Conservation (phyloP, 805 yeast genomes). For the Saturnispora halmiae region DNA sequence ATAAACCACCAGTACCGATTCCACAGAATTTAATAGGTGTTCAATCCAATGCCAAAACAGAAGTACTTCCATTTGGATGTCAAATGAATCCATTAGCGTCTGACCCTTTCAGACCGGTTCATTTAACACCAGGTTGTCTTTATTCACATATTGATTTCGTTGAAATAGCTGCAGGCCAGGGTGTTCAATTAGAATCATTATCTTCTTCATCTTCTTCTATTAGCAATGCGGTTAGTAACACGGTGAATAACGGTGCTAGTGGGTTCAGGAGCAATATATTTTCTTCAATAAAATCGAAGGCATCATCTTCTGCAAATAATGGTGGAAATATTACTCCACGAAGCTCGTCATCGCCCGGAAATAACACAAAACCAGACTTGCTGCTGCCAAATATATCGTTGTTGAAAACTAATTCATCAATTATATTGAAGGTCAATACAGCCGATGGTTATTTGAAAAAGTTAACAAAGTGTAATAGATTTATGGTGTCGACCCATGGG, state of each 20-base stretch:
- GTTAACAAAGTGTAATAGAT: conserved; percentile 21
- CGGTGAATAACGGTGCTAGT: no score
- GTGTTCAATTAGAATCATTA: background rate
- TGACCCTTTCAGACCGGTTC: conserved; percentile 45
- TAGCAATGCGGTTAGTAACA: no score
- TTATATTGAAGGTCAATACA: conserved; percentile 27
- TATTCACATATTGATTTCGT: conserved; percentile 22
- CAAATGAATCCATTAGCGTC: conserved; percentile 42
- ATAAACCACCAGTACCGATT: conserved; percentile 30
- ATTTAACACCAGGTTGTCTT: conserved; percentile 47
- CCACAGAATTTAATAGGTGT: conserved; percentile 28
- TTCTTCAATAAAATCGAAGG: conserved; percentile 1
- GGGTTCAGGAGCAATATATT: background rate
- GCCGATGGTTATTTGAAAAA: conserved; percentile 26
- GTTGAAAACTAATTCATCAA: conserved; percentile 28
- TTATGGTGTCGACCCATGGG: conserved; percentile 41
- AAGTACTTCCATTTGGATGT: conserved; percentile 39
- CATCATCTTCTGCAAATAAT: background rate
- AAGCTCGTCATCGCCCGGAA: background rate
- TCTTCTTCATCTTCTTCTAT: background rate
- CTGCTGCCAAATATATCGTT: conserved; percentile 28
- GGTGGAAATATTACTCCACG: no score
- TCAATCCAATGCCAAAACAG: conserved; percentile 27
- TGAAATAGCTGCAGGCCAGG: conserved; percentile 10
- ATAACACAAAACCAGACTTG: conserved; percentile 17